These are phyloP conservation scores for Rhynchospora breviuscula DNA, from an alignment of 176 grass and related monocot genomes.

Conservation along the genomic window DNA sequence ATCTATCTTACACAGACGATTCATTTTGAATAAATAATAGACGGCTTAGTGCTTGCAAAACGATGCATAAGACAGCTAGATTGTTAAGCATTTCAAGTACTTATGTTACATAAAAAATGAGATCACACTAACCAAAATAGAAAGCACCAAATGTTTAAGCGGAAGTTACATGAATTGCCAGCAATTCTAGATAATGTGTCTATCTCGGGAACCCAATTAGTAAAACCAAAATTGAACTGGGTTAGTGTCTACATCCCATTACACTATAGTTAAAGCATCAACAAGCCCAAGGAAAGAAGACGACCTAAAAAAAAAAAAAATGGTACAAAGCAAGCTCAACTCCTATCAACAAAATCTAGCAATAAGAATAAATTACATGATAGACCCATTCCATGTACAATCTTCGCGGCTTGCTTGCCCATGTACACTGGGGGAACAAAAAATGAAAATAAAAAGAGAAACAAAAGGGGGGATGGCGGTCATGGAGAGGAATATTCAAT, in stretches of 20 bases:
- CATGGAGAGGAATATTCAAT: constrained; percentile 30
- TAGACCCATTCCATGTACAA: constrained; percentile 45
- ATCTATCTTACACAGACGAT: too few species aligned
- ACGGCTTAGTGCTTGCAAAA: background rate
- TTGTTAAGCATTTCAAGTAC: background rate
- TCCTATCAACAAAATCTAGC: constrained; percentile 46
- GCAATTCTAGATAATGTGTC: background rate
- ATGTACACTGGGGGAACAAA: constrained; percentile 37
- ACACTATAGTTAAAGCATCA: constrained; percentile 14
- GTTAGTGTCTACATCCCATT: constrained; percentile 19
- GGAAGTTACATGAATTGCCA: background rate
- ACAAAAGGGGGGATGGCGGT: background rate
- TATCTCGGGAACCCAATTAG: constrained; percentile 9
- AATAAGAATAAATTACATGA: constrained; percentile 25
- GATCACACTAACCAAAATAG: background rate
- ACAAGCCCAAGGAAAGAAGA: background rate
- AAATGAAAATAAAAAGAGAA: constrained; percentile 4
- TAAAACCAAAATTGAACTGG: constrained; percentile 26
- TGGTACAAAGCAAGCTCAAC: constrained; percentile 63
- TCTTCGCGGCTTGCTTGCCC: constrained; percentile 44
- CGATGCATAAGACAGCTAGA: background rate
- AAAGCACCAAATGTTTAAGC: background rate
- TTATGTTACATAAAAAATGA: background rate
- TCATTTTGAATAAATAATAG: background rate
- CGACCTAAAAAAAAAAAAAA: background rate